Percentiles rank a stretch among this genome's conserved stretches.
phyloP scores from a whole-genome alignment of 495 filamentous ascomycete genomes.

The Saxophila tyrrhenica region DNA sequence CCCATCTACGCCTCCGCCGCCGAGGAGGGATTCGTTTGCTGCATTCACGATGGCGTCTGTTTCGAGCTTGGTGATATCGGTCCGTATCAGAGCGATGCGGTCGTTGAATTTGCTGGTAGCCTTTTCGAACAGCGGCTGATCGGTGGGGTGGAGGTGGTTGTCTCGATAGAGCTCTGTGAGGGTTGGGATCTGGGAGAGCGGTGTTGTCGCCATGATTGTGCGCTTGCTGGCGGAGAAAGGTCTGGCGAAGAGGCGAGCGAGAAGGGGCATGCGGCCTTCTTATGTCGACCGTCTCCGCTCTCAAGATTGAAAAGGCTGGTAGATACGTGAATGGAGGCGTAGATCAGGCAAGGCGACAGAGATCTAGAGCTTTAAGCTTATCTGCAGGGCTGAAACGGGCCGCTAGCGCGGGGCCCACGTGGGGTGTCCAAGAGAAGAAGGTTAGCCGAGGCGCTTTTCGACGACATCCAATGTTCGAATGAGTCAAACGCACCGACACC shows the following conservation, averaged over 20 bases:
- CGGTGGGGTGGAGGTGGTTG: conserved; percentile 17
- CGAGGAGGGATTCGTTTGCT: conserved; percentile 66
- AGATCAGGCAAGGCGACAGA: too few species aligned
- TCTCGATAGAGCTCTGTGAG: conserved; percentile 13
- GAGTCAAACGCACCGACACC: too few species aligned
- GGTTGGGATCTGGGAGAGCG: conserved; percentile 17
- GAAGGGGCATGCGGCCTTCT: background rate
- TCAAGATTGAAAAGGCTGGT: too few species aligned
- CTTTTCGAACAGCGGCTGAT: background rate
- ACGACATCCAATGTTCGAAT: background rate
- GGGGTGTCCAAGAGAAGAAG: background rate
- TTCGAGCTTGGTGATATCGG: conserved; percentile 72
- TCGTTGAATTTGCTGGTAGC: conserved; percentile 41
- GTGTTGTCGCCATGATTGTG: conserved; percentile 5
- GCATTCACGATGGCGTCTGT: conserved; percentile 89
- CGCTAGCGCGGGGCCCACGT: background rate
- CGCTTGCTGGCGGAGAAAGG: background rate
- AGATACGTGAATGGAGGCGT: too few species aligned
- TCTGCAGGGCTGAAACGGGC: too few species aligned
- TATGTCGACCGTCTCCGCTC: too few species aligned
- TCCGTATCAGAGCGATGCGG: conserved; percentile 55
- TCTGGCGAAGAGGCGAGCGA: background rate
- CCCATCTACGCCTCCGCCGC: conserved; percentile 66
- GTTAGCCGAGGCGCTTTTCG: background rate
- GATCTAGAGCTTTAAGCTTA: background rate